A percentile compares a stretch with the other conserved stretches of the same genome.
Conservation (phyloP, 306 rosid species). For the Gastrolobium bilobum region DNA sequence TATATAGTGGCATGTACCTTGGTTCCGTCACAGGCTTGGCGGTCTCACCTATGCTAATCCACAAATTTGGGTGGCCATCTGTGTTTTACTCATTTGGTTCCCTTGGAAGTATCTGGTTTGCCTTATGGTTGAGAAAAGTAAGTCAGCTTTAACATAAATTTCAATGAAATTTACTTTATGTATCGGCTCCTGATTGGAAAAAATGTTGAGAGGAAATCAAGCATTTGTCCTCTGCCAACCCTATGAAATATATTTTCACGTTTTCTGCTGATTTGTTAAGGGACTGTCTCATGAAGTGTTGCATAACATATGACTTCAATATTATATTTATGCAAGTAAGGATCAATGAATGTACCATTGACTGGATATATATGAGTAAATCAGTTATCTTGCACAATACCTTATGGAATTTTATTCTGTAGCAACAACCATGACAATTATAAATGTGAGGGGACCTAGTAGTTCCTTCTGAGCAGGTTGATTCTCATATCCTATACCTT, state of each 20-base stretch:
- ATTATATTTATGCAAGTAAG: constrained; percentile 6
- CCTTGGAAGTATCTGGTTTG: constrained; percentile 97
- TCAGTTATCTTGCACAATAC: constrained; percentile 23
- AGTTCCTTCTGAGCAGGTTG: constrained; percentile 24
- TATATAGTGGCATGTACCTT: constrained; percentile 98
- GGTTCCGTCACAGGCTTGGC: constrained; percentile 97
- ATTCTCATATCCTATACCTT: constrained; percentile 39
- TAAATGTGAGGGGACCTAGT: constrained; percentile 28
- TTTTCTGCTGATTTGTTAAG: constrained; percentile 40
- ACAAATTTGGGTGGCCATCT: constrained; percentile 93
- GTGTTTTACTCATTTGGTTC: constrained; percentile 97
- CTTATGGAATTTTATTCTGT: constrained; percentile 26
- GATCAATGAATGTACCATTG: constrained; percentile 26
- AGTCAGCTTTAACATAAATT: constrained; percentile 43
- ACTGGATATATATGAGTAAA: constrained; percentile 10
- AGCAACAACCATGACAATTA: constrained; percentile 11
- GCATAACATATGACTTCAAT: constrained; percentile 34
- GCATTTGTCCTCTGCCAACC: constrained; percentile 16
- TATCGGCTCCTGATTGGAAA: constrained; percentile 28
- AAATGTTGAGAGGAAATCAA: constrained; percentile 26
- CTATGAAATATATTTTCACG: constrained; percentile 18
- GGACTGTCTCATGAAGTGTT: constrained; percentile 24
- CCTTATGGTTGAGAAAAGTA: constrained; percentile 85
- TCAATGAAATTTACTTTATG: constrained; percentile 18
- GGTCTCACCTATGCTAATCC: constrained; percentile 76